phyloP scores from a whole-genome alignment of 1,284 basidiomycete species.

The Cryptococcus amylolentus region DNA sequence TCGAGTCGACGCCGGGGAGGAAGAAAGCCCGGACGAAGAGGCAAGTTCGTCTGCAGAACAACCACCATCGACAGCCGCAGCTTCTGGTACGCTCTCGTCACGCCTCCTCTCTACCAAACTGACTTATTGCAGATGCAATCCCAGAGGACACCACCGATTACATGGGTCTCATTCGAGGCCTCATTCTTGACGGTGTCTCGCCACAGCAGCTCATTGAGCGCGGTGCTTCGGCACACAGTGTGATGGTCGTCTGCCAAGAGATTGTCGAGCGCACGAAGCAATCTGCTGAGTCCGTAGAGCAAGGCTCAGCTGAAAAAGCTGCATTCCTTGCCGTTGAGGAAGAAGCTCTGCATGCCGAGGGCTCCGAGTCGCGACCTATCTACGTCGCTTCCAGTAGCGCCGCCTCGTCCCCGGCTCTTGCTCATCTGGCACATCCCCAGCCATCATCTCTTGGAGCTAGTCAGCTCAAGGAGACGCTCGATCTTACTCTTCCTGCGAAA shows the following conservation, averaged over 20 bases:
- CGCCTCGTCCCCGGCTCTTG: background rate
- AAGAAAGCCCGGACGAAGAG: background rate
- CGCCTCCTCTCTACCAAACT: background rate
- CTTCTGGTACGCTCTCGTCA: slow-evolving; percentile 1
- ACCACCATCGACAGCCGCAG: slow-evolving; percentile 3
- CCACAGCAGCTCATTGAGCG: slow-evolving; percentile 30
- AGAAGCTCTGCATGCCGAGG: background rate
- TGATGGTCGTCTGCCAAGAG: slow-evolving; percentile 36
- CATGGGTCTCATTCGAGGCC: slow-evolving; percentile 33
- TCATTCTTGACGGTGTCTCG: slow-evolving; percentile 29
- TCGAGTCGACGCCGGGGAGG: background rate
- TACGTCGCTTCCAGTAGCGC: background rate
- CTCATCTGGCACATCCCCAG: background rate
- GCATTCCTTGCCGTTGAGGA: background rate
- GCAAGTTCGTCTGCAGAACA: background rate
- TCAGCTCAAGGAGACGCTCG: background rate
- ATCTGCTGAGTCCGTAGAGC: background rate
- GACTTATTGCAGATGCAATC: slow-evolving; percentile 19
- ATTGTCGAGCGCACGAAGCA: slow-evolving; percentile 29
- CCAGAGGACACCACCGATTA: slow-evolving; percentile 31
- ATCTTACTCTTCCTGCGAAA: background rate
- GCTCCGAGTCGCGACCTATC: background rate
- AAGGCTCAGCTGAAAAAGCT: background rate
- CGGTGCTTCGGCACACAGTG: slow-evolving; percentile 31
- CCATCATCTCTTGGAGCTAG: background rate